Percentiles rank a stretch among this genome's conserved stretches.
phyloP scores from a whole-genome alignment of 805 yeast genomes.

The Vanderwaltozyma yarrowii region DNA sequence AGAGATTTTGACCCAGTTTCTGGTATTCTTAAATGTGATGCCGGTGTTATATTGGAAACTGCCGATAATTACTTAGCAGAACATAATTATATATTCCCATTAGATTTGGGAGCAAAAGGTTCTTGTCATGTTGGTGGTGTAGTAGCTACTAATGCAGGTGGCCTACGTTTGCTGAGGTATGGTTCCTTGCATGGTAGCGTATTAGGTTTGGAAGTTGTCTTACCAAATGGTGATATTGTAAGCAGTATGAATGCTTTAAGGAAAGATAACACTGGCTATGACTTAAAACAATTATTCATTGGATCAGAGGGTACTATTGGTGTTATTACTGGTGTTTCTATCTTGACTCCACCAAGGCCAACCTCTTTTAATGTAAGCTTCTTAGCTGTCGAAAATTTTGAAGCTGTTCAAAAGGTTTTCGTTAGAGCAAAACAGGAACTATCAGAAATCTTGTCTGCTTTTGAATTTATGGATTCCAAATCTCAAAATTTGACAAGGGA shows the following conservation, averaged over 20 bases:
- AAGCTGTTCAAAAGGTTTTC: constrained; percentile 75
- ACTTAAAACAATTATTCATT: constrained; percentile 81
- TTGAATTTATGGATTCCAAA: constrained; percentile 82
- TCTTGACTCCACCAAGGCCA: constrained; percentile 84
- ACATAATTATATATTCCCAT: constrained; percentile 82
- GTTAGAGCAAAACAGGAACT: constrained; percentile 68
- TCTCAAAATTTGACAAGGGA: constrained; percentile 55
- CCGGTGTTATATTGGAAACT: constrained; percentile 79
- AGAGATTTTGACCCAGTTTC: constrained; percentile 73
- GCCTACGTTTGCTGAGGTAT: constrained; percentile 73
- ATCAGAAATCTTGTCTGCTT: constrained; percentile 81
- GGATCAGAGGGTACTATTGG: constrained; percentile 94
- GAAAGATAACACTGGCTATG: constrained; percentile 94
- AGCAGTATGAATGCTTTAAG: constrained; percentile 76
- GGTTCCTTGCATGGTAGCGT: constrained; percentile 92
- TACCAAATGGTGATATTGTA: constrained; percentile 77
- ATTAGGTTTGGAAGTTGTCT: constrained; percentile 83
- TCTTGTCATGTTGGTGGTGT: constrained; percentile 94
- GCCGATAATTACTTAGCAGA: constrained; percentile 75
- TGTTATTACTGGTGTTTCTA: constrained; percentile 79
- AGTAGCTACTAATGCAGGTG: constrained; percentile 95
- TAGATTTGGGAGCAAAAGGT: constrained; percentile 94
- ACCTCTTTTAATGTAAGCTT: constrained; percentile 80
- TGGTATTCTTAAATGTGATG: constrained; percentile 82
- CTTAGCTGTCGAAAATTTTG: constrained; percentile 71